phyloP scores from a whole-genome alignment of 352 stramenopile genomes.

The Globisporangium recalcitrans region DNA sequence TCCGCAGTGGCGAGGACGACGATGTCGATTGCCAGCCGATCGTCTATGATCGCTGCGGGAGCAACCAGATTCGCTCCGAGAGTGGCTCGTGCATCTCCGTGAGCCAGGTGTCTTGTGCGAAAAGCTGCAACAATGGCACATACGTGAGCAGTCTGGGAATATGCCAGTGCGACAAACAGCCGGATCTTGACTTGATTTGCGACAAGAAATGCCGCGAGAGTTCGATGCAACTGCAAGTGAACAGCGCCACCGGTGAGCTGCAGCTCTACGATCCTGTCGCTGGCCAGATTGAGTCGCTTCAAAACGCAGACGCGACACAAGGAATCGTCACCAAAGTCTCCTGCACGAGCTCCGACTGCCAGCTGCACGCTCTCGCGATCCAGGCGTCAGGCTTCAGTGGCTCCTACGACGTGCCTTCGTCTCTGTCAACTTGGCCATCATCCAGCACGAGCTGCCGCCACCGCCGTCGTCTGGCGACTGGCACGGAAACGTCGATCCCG shows the following conservation, averaged over 20 bases:
- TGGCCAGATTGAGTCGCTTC: slow-evolving; percentile 18
- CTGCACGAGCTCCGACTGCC: slow-evolving; percentile 27
- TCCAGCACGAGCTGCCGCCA: not conserved
- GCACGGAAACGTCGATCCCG: slow-evolving; percentile 27
- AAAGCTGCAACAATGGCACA: slow-evolving; percentile 57
- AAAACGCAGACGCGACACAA: slow-evolving; percentile 12
- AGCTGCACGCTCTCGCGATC: slow-evolving; percentile 54
- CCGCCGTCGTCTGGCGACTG: slow-evolving; percentile 14
- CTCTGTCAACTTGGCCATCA: slow-evolving; percentile 13
- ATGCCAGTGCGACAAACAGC: slow-evolving; percentile 81
- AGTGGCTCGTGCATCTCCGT: slow-evolving; percentile 57
- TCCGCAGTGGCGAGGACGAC: slow-evolving; percentile 78
- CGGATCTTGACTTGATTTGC: slow-evolving; percentile 74
- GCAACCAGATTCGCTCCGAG: slow-evolving; percentile 68
- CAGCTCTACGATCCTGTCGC: slow-evolving; percentile 61
- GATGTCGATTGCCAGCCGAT: slow-evolving; percentile 89
- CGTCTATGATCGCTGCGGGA: slow-evolving; percentile 82
- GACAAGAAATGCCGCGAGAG: slow-evolving; percentile 64
- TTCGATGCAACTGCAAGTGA: slow-evolving; percentile 50
- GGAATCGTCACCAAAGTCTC: slow-evolving; percentile 57
- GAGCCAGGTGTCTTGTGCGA: slow-evolving; percentile 36
- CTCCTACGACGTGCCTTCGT: slow-evolving; percentile 49
- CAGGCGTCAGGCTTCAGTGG: slow-evolving; percentile 49
- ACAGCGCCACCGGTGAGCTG: slow-evolving; percentile 44
- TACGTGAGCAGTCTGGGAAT: slow-evolving; percentile 77